These are phyloP conservation scores for Stropharia rugosoannulata DNA, from an alignment of 768 basidiomycete genomes.

Conservation along the genomic window DNA sequence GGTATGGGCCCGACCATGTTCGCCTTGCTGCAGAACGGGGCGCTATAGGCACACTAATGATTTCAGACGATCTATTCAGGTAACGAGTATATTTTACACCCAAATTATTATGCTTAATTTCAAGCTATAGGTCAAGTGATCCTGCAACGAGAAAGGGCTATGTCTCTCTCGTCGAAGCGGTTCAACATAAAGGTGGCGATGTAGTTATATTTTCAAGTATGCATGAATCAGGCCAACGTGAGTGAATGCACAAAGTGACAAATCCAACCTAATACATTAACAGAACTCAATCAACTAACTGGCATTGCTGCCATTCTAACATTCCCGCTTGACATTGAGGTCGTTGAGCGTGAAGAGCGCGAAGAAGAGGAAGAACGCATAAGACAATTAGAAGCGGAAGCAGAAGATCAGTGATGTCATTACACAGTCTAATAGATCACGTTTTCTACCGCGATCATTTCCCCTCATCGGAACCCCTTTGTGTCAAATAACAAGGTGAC, in stretches of 20 bases:
- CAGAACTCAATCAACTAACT: conserved; percentile 94
- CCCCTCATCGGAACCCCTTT: conserved; percentile 16
- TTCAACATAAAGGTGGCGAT: conserved; percentile 86
- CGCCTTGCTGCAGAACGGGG: conserved; percentile 88
- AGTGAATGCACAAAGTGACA: conserved; percentile 28
- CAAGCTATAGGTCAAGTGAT: conserved; percentile 66
- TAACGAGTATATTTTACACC: conserved; percentile 25
- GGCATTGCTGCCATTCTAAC: conserved; percentile 95
- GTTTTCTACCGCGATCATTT: conserved; percentile 16
- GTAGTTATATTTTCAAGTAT: conserved; percentile 98
- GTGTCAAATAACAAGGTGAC: not conserved
- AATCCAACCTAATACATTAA: conserved; percentile 4
- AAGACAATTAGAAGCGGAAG: conserved; percentile 34
- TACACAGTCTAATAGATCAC: not conserved
- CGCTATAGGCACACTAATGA: conserved; percentile 90
- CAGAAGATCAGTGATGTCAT: conserved; percentile 15
- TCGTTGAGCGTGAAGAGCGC: conserved; percentile 90
- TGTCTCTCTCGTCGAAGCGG: conserved; percentile 85
- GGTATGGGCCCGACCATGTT: conserved; percentile 98
- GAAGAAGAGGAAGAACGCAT: conserved; percentile 75
- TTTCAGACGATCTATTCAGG: conserved; percentile 95
- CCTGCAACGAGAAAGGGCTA: conserved; percentile 77
- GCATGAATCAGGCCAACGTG: conserved; percentile 99
- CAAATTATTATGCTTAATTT: not conserved
- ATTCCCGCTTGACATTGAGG: conserved; percentile 93